Conservation (phyloP, 441 rosid genomes). For the Melastoma candidum region DNA sequence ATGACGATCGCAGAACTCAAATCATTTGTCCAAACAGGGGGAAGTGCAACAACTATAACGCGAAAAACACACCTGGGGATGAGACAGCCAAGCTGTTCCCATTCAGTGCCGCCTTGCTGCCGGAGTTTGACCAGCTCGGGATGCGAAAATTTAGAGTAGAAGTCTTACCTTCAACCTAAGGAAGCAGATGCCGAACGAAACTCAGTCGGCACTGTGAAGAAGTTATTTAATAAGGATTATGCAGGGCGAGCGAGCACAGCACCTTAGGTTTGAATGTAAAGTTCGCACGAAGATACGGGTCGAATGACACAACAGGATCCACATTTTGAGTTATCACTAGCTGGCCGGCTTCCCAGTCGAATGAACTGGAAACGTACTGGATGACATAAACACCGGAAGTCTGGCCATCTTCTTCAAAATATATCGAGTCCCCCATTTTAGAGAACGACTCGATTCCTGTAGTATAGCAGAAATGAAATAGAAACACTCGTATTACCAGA, state of each 20-base stretch:
- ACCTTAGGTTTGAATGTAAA: slow-evolving; percentile 34
- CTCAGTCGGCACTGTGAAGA: too few species aligned
- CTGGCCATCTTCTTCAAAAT: slow-evolving; percentile 69
- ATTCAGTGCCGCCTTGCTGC: slow-evolving; percentile 53
- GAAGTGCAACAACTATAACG: too few species aligned
- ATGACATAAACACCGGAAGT: slow-evolving; percentile 64
- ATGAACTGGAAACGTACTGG: slow-evolving; percentile 73
- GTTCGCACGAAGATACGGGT: slow-evolving; percentile 55
- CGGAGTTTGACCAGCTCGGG: slow-evolving; percentile 54
- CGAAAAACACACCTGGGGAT: too few species aligned
- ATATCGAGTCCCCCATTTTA: slow-evolving; percentile 93
- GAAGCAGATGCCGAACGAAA: background rate
- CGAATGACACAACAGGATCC: slow-evolving; percentile 55
- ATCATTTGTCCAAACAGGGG: too few species aligned
- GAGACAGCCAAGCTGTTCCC: slow-evolving; percentile 23
- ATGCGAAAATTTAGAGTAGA: slow-evolving; percentile 67
- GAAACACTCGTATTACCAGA: background rate
- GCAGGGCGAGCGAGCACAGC: background rate
- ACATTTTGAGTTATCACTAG: slow-evolving; percentile 50
- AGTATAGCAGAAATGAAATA: background rate
- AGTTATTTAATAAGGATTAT: too few species aligned
- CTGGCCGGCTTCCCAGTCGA: slow-evolving; percentile 66
- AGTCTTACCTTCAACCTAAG: slow-evolving; percentile 36
- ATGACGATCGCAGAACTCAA: background rate
- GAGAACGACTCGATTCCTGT: slow-evolving; percentile 89